phyloP scores from a whole-genome alignment of 352 stramenopile species.

The Phytophthora kernoviae region DNA sequence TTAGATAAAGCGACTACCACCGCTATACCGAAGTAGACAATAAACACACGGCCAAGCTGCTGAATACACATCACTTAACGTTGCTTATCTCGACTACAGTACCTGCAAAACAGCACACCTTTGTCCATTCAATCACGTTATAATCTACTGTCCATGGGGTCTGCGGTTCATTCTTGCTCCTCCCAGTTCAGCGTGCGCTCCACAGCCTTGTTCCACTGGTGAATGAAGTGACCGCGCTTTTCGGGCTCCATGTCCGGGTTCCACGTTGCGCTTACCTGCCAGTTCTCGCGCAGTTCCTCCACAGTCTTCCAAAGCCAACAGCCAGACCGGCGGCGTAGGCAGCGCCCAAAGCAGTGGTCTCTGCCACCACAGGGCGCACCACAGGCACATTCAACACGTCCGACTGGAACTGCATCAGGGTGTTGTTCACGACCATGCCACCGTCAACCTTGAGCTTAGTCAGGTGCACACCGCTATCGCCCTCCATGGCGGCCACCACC shows the following conservation, averaged over 20 bases:
- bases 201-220: slow-evolving; percentile 86
- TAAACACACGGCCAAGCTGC: background rate
- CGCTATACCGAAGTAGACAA: background rate
- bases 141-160: slow-evolving; percentile 27
- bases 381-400: slow-evolving; percentile 96
- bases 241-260: slow-evolving; percentile 70
- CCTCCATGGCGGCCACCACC: slow-evolving; percentile 95
- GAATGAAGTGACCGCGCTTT: slow-evolving; percentile 60
- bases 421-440: slow-evolving; percentile 96
- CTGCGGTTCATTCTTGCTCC: slow-evolving; percentile 45
- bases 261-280: slow-evolving; percentile 77
- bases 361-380: slow-evolving; percentile 92
- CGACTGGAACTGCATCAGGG: slow-evolving; percentile 99
- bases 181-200: slow-evolving; percentile 87
- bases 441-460: slow-evolving; percentile 96
- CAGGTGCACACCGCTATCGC: slow-evolving; percentile 90
- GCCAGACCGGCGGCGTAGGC: slow-evolving; percentile 97
- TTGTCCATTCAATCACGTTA: slow-evolving; percentile 7
- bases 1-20: no score
- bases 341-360: slow-evolving; percentile 98
- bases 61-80: slow-evolving; percentile 24
- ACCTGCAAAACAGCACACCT: slow-evolving; percentile 13
- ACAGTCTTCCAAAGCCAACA: slow-evolving; percentile 95
- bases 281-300: slow-evolving; percentile 86
- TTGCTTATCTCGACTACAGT: slow-evolving; percentile 16